Percentiles rank a stretch among this genome's conserved stretches.
Evolutionary conservation across 176 grass and related monocot genomes (phyloP).

Genomic region (Oryza australiensis): DNA sequence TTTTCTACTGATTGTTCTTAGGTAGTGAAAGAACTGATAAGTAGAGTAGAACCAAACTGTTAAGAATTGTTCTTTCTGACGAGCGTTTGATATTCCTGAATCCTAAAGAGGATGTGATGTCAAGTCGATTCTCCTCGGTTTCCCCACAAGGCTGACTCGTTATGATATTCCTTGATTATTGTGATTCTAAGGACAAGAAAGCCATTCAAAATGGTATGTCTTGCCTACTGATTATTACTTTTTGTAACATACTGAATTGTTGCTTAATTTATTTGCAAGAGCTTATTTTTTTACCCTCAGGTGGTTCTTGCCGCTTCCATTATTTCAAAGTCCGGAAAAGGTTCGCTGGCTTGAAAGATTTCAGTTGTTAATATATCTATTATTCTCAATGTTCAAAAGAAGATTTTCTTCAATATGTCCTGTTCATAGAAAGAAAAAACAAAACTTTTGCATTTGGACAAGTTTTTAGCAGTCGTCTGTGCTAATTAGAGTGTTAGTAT

Average conservation of each 20-base stretch:
- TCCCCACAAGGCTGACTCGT: not conserved
- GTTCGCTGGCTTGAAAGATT: conserved; percentile 32
- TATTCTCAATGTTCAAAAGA: not conserved
- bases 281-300: conserved; percentile 35
- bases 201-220: conserved; percentile 38
- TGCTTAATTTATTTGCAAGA: not conserved
- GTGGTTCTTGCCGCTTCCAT: conserved; percentile 88
- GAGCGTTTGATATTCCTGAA: not conserved
- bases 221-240: not conserved
- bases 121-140: conserved; percentile 35
- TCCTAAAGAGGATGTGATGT: conserved; percentile 6
- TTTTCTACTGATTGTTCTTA: not conserved
- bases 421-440: not conserved
- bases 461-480: not conserved
- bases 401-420: not conserved
- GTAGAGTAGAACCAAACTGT: not conserved
- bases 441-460: not conserved
- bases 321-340: conserved; percentile 81
- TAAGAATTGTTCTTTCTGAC: not conserved
- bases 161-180: not conserved
- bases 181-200: not conserved
- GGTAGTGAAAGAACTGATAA: not conserved
- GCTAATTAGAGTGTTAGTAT: not conserved
- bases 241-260: not conserved
- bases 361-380: not conserved